A percentile compares a stretch with the other conserved stretches of the same genome.
These are phyloP conservation scores for Waitea zeae DNA, from an alignment of 1,284 basidiomycete genomes.

Conservation along the genomic window DNA sequence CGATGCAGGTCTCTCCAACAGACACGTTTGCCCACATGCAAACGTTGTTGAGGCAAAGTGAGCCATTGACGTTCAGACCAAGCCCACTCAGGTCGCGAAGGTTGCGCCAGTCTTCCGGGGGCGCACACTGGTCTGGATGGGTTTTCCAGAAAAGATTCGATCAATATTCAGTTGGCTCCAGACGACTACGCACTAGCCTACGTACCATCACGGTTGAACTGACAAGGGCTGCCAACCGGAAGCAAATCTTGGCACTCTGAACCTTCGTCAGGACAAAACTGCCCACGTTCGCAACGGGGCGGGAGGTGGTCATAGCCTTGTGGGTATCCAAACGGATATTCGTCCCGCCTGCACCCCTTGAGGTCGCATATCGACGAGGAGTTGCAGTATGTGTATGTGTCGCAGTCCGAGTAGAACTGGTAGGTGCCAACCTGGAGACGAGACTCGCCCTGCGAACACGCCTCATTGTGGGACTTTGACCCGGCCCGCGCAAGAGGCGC, in stretches of 20 bases:
- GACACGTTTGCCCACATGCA: slow-evolving; percentile 75
- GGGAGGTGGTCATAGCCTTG: slow-evolving; percentile 28
- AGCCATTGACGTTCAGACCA: slow-evolving; percentile 64
- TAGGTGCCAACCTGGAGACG: slow-evolving; percentile 58
- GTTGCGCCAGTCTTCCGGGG: slow-evolving; percentile 43
- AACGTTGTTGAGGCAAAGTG: slow-evolving; percentile 62
- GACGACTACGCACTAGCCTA: slow-evolving; percentile 10
- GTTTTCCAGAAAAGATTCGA: background rate
- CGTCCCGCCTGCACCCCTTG: slow-evolving; percentile 60
- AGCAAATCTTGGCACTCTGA: slow-evolving; percentile 49
- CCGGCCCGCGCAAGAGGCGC: slow-evolving; percentile 1
- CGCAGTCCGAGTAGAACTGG: slow-evolving; percentile 65
- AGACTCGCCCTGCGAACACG: slow-evolving; percentile 37
- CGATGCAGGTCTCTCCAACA: slow-evolving; percentile 39
- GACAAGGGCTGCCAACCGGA: slow-evolving; percentile 50
- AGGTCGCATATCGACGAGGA: slow-evolving; percentile 34
- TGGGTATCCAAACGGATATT: slow-evolving; percentile 55
- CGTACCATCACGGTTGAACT: slow-evolving; percentile 85
- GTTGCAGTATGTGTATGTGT: slow-evolving; percentile 50
- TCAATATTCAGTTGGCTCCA: background rate
- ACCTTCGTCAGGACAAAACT: slow-evolving; percentile 78
- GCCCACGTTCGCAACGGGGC: slow-evolving; percentile 35
- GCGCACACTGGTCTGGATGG: slow-evolving; percentile 53
- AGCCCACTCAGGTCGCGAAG: slow-evolving; percentile 37
- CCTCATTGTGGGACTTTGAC: slow-evolving; percentile 19